Conservation (phyloP, 768 basidiomycete species). For the Russula earlei region DNA sequence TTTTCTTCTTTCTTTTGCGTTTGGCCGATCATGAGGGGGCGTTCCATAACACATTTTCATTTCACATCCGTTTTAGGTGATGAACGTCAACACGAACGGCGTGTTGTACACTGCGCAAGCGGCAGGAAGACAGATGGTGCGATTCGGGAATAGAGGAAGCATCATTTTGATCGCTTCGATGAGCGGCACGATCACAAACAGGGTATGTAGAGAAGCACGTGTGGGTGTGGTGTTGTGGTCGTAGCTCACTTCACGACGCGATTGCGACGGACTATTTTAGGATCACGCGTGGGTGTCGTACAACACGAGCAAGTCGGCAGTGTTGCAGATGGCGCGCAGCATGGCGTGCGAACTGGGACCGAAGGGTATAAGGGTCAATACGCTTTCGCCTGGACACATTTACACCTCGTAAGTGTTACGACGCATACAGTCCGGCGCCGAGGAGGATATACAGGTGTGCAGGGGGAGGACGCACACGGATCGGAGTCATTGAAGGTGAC, state of each 20-base stretch:
- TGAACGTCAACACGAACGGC: conserved; percentile 51
- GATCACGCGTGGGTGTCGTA: conserved; percentile 71
- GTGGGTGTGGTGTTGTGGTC: not conserved
- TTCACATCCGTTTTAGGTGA: conserved; percentile 37
- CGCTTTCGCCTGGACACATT: conserved; percentile 68
- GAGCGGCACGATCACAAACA: conserved; percentile 51
- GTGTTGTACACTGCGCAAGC: conserved; percentile 31
- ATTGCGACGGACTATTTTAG: conserved; percentile 26
- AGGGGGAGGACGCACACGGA: not conserved
- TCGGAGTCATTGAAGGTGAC: not conserved
- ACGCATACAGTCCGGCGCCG: not conserved
- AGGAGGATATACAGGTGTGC: too few species aligned
- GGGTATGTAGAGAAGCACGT: conserved; percentile 30
- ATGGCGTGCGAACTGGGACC: conserved; percentile 74
- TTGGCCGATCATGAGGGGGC: not conserved
- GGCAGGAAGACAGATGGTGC: conserved; percentile 29
- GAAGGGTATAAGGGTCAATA: conserved; percentile 61
- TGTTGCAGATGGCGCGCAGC: conserved; percentile 71
- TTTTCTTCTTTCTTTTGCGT: not conserved
- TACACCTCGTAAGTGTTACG: conserved; percentile 36
- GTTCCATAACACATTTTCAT: too few species aligned
- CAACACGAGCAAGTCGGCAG: conserved; percentile 69
- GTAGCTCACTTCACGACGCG: not conserved
- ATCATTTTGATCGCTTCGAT: conserved; percentile 37
- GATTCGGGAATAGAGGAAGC: conserved; percentile 30